Percentiles rank a stretch among this genome's conserved stretches.
Conservation (phyloP, 345 rosid species). For the Camelina neglecta region DNA sequence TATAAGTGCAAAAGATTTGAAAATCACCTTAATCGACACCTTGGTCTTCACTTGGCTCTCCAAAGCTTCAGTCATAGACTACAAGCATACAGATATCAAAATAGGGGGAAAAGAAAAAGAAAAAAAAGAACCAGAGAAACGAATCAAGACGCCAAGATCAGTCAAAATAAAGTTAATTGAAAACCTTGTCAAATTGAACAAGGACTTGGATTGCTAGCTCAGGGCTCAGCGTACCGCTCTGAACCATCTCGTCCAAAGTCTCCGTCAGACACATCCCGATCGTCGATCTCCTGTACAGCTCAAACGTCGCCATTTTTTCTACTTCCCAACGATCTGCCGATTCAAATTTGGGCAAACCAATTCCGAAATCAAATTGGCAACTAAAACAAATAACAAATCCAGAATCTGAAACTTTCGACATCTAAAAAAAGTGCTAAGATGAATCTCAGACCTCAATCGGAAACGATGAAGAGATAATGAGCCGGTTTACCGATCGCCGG, state of each 20-base stretch:
- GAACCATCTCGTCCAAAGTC: constrained; percentile 96
- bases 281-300: constrained; percentile 93
- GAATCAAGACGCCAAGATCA: neutral
- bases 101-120: neutral
- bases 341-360: constrained; percentile 15
- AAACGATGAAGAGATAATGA: constrained; percentile 1
- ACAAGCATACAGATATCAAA: constrained; percentile 19
- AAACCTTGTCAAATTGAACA: constrained; percentile 94
- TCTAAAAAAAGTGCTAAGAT: neutral
- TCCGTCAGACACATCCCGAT: constrained; percentile 98
- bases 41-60: constrained; percentile 94
- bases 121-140: neutral
- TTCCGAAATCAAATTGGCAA: constrained; percentile 3
- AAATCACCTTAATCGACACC: constrained; percentile 76
- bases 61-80: constrained; percentile 99
- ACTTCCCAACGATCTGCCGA: constrained; percentile 41
- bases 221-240: constrained; percentile 85
- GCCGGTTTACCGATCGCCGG: constrained; percentile 43
- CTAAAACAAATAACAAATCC: neutral
- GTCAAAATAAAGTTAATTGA: neutral
- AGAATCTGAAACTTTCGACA: constrained; percentile 10
- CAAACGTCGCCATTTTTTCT: constrained; percentile 90
- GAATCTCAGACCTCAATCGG: constrained; percentile 17
- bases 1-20: neutral
- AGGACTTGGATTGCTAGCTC: constrained; percentile 97